Conservation (phyloP, 495 filamentous ascomycete species). For the Mytilinidion resinicola region DNA sequence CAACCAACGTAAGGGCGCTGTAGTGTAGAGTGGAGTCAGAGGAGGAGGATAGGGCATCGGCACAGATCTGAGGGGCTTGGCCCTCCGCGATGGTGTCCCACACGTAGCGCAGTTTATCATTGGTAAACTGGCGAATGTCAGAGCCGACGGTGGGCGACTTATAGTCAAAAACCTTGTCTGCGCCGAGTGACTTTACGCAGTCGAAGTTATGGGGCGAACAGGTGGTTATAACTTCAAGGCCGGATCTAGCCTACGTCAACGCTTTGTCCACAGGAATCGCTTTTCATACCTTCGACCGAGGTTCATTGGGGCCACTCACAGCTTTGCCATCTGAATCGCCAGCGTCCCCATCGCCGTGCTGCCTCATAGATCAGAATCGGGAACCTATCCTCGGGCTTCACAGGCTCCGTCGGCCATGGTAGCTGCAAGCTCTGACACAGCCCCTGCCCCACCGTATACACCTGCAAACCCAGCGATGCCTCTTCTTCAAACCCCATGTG, state of each 20-base stretch:
- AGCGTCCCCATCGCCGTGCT: slow-evolving; percentile 44
- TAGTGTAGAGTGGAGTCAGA: slow-evolving; percentile 6
- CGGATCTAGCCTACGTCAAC: slow-evolving; percentile 25
- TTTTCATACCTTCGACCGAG: too few species aligned
- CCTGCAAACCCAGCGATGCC: slow-evolving; percentile 48
- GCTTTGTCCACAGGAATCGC: not conserved
- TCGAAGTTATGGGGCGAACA: slow-evolving; percentile 53
- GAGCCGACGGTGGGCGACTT: slow-evolving; percentile 36
- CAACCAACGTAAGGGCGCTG: slow-evolving; percentile 17
- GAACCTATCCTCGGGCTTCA: slow-evolving; percentile 6
- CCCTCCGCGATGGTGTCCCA: slow-evolving; percentile 34
- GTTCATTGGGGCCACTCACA: slow-evolving; percentile 12
- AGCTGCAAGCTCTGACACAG: slow-evolving; percentile 42
- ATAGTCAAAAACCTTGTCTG: slow-evolving; percentile 51
- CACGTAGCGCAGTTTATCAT: slow-evolving; percentile 29
- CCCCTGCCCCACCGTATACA: slow-evolving; percentile 44
- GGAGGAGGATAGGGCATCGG: slow-evolving; percentile 5
- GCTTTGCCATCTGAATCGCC: slow-evolving; percentile 50
- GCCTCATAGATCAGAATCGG: slow-evolving; percentile 47
- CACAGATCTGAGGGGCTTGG: slow-evolving; percentile 25
- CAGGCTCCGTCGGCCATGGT: slow-evolving; percentile 29
- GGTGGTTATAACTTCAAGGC: slow-evolving; percentile 45
- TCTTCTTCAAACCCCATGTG: slow-evolving; percentile 49
- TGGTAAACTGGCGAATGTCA: slow-evolving; percentile 37
- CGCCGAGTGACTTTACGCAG: slow-evolving; percentile 47